phyloP scores from a whole-genome alignment of 129 eudicot genomes.

The Lonicera japonica region DNA sequence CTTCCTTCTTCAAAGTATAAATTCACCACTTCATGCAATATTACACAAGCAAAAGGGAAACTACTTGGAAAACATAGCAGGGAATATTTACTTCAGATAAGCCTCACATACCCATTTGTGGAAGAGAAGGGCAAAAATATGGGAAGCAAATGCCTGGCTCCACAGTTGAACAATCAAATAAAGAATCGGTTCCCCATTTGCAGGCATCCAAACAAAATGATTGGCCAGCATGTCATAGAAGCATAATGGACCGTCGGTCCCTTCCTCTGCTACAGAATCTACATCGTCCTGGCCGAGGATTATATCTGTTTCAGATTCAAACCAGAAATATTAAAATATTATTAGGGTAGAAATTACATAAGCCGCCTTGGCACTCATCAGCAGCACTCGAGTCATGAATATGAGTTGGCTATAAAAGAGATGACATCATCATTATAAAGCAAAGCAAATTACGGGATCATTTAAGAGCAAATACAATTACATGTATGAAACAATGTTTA shows the following conservation, averaged over 20 bases:
- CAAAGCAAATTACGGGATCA: background rate
- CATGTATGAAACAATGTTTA: too few relatives aligned
- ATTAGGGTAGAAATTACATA: background rate
- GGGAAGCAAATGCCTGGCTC: conserved; percentile 90
- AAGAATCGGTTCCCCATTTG: conserved; percentile 68
- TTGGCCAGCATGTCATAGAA: conserved; percentile 84
- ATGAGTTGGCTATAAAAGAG: conserved; percentile 3
- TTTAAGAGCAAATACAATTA: background rate
- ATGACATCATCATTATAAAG: background rate
- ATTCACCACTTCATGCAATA: too few relatives aligned
- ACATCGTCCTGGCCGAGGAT: conserved; percentile 61
- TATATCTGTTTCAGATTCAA: conserved; percentile 57
- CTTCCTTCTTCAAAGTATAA: too few relatives aligned
- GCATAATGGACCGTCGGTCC: conserved; percentile 52
- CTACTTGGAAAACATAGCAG: background rate
- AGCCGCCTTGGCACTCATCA: background rate
- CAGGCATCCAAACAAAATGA: conserved; percentile 68
- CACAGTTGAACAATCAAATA: conserved; percentile 82
- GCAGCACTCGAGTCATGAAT: background rate
- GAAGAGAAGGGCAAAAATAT: conserved; percentile 75
- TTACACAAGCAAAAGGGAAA: background rate
- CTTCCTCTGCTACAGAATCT: conserved; percentile 35
- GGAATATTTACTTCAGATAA: background rate
- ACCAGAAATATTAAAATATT: conserved; percentile 11
- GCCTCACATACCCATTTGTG: conserved; percentile 79